Base-by-base conservation (phyloP, 2,329 filamentous ascomycete genomes). In the Tolypocladium nubicola region DNA sequence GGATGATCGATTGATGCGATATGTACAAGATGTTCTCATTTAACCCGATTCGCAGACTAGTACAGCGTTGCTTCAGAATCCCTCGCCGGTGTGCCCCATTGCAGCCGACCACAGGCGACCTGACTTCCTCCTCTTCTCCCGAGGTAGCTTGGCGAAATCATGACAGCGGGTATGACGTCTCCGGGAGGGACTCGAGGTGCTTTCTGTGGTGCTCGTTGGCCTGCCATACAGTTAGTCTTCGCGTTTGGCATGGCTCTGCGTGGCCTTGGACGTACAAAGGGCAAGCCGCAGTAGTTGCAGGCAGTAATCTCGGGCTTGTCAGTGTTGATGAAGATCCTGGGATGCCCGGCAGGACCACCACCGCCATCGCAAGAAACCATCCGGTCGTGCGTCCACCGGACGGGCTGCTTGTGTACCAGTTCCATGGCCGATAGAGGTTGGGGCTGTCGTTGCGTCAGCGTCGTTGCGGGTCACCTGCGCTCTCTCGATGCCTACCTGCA, bases 271-370 rank as follows among this genome's bases (percentile, higher is more conserved):
- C 92, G 71, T 82, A 97, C 94, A 71, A 86, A 99, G 66, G 94
- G 94, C 64, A 94, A 72, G 56, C 94, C 94, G 71, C 94, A 99
- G 79, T 99, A 99, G 68, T 82, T 87, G 80, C 94, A 99, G 71
- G 79, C 79, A 74, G 84, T 84, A 67, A 99, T 96, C 79, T 97
- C 86, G 49, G 94, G 89, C 81, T 97, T 97, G 76, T 99, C 94
- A 64, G 89, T 87, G 76, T 99, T 99, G 83, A 99, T 99, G 73
- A 91, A 99, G 75, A 99, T 88, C 68, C 84, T 84, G 54, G 94
- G 94, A 73, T 99, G 94, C 49, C 94, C 94, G 57, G 89, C 78
- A 38, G 92, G 87, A 52, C 93, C 94, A 64, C 92, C 92, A 59
- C 93, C 94, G 58, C 94, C 94, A 68, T 97, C 92, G 71, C 94